phyloP scores from a whole-genome alignment of 2,329 filamentous ascomycete genomes.

The Exophiala spinifera region DNA sequence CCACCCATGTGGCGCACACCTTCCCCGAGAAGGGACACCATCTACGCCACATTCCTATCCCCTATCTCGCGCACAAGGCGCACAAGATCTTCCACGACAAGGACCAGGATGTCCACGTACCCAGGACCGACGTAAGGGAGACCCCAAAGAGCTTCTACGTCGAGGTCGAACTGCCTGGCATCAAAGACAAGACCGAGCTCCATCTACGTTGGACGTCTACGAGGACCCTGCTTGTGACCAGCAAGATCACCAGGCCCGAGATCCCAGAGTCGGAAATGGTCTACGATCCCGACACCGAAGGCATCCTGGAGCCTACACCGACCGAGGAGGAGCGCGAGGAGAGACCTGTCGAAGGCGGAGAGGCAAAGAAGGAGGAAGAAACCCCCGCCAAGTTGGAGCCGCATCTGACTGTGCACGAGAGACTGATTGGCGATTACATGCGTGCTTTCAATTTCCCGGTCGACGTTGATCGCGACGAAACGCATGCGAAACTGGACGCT shows the following conservation, averaged over 20 bases:
- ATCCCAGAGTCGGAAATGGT: constrained; percentile 18
- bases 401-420: constrained; percentile 25
- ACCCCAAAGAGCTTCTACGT: constrained; percentile 24
- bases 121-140: constrained; percentile 25
- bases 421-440: constrained; percentile 23
- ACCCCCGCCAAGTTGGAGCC: constrained; percentile 11
- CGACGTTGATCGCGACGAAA: constrained; percentile 26
- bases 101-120: constrained; percentile 19
- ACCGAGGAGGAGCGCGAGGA: background rate
- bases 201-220: constrained; percentile 23
- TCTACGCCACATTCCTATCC: constrained; percentile 19
- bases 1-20: constrained; percentile 22
- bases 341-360: background rate
- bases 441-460: constrained; percentile 28
- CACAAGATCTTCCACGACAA: constrained; percentile 20
- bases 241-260: constrained; percentile 18
- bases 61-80: constrained; percentile 21
- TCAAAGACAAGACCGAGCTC: constrained; percentile 23
- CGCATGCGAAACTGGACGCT: constrained; percentile 25
- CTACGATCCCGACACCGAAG: background rate
- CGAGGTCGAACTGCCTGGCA: constrained; percentile 27
- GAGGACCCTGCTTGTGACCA: constrained; percentile 22
- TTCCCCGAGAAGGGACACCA: constrained; percentile 22
- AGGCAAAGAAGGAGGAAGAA: background rate
- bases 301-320: background rate